Conservation (phyloP, 169 alveolate genomes). For the Eimeria falciformis region DNA sequence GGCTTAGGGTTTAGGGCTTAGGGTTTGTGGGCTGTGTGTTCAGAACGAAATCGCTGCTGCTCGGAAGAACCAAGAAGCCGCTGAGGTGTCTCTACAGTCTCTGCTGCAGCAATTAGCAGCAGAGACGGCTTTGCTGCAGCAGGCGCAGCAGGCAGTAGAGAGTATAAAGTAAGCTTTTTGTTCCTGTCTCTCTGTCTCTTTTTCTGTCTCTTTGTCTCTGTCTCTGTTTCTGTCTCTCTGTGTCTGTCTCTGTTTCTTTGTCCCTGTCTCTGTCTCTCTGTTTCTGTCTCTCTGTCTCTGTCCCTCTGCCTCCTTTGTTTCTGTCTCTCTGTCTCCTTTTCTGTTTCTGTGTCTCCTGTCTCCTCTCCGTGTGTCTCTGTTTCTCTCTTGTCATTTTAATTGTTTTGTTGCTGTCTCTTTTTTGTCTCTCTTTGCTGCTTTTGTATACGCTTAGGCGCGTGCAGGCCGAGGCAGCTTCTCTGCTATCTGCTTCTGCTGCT, state of each 20-base stretch:
- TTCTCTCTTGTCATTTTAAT: neutral
- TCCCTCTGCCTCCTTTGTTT: no score
- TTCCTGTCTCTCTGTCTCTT: neutral
- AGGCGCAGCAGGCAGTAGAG: neutral
- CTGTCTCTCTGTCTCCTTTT: no score
- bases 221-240: neutral
- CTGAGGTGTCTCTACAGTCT: neutral
- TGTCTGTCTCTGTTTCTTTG: neutral
- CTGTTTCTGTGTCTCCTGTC: no score
- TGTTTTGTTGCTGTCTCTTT: no score
- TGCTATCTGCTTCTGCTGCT: neutral
- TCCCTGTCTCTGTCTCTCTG: neutral
- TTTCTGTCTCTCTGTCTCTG: no score
- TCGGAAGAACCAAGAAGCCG: neutral
- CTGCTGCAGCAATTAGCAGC: neutral
- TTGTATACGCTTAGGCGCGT: neutral
- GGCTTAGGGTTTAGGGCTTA: constrained; percentile 5
- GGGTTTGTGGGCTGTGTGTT: neutral
- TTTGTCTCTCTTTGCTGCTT: neutral
- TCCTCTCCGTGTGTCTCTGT: no score
- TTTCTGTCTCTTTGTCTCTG: neutral
- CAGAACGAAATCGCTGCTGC: neutral
- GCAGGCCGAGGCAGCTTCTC: neutral
- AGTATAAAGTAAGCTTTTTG: neutral
- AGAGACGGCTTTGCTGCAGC: neutral